A percentile compares a stretch with the other conserved stretches of the same genome.
These are phyloP conservation scores for Hippophae tibetana DNA, from an alignment of 306 rosid genomes.

Conservation along the genomic window DNA sequence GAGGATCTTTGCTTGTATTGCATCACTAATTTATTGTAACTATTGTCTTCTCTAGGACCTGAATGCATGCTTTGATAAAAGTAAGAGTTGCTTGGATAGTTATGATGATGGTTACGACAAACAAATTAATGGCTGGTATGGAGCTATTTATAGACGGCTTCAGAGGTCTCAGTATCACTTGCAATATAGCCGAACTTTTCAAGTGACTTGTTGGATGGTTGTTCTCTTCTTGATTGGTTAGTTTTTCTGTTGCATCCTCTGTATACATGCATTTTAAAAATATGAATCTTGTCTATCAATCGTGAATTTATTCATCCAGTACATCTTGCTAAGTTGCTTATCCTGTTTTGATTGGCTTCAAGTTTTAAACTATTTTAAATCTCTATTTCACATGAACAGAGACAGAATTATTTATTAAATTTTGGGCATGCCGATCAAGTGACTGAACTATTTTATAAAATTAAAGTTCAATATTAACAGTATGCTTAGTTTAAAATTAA, in stretches of 20 bases:
- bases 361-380: no score
- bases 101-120: slow-evolving; percentile 64
- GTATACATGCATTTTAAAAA: not conserved
- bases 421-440: no score
- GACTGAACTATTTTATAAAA: no score
- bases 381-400: no score
- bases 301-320: not conserved
- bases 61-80: slow-evolving; percentile 40
- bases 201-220: slow-evolving; percentile 42
- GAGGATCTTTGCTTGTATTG: not conserved
- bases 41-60: slow-evolving; percentile 34
- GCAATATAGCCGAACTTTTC: slow-evolving; percentile 72
- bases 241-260: slow-evolving; percentile 11
- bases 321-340: not conserved
- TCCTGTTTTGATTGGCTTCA: no score
- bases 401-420: no score
- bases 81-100: slow-evolving; percentile 56
- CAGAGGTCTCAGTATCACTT: slow-evolving; percentile 85
- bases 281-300: not conserved
- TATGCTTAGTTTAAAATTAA: no score
- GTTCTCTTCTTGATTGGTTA: slow-evolving; percentile 72
- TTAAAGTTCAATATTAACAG: no score
- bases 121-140: slow-evolving; percentile 83
- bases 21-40: slow-evolving; percentile 7
- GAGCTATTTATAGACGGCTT: slow-evolving; percentile 74